Evolutionary conservation across 768 basidiomycete genomes (phyloP), one percentile per base, ranked within the genome.

Genomic region (Termitomyces sp.): DNA sequence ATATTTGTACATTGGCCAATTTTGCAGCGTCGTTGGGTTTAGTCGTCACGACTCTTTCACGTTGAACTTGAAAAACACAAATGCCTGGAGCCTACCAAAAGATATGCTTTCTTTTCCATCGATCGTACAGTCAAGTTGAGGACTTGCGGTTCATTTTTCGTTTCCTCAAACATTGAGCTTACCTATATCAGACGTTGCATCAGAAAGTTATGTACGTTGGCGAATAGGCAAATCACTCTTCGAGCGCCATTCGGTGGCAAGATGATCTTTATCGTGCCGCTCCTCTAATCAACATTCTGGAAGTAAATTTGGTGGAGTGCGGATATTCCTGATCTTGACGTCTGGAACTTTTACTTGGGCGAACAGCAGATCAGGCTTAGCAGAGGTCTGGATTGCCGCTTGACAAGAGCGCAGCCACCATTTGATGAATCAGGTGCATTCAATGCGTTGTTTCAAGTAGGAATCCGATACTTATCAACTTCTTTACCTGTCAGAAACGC

Each of bases 301-400:
- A 74, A 69, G 27, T 74, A 67, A 69, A 69, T 16, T 84, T 29
- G 83, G 81, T 8, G 78, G 81, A 32, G 67, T 73, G 8, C 79
- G 83, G 53, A 65, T 80, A 13, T 74, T 76, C 53, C 65, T 83
- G 12, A 69, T 76, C n/a, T 68, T 81, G 32, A 69, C 75, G 1
- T 69, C 70, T 37, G 80, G 81, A 0, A 64, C 80, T 34, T 50
- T 78, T 42, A 71, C 75, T 2, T n/a, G 81, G 82, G 18, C 69
- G 76, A 47, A 65, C 76, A 6, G 79, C 79, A 60, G 82, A 84
- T 53, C 70, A 70, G 20, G 83, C 82, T 53, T 77, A 81, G 10
- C 1, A 4, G 10, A 32, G 12, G 10, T 32, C 10, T 32, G 13
- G 32, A 32, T 32, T 12, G 10, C 10, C 5, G 36, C 14, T 36